Percentiles rank a stretch among this genome's conserved stretches.
These are phyloP conservation scores for Geranium incanum DNA, from an alignment of 441 rosid genomes.

Conservation along the genomic window DNA sequence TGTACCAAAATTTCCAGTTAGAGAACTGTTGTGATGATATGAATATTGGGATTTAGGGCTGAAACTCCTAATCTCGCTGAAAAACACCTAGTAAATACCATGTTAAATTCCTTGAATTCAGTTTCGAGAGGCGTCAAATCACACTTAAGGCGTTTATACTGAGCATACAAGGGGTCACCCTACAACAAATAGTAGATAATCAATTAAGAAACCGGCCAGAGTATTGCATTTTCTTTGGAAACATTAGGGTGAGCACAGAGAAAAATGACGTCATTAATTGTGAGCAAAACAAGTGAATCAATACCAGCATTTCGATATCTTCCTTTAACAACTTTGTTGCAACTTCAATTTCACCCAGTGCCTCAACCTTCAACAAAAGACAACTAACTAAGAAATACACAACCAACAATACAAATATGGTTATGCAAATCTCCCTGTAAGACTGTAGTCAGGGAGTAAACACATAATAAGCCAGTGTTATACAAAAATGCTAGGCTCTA, in stretches of 20 bases:
- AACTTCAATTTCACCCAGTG: slow-evolving; percentile 74
- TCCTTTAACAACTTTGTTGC: slow-evolving; percentile 70
- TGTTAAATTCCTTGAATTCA: slow-evolving; percentile 53
- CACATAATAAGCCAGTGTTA: not conserved
- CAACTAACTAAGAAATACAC: slow-evolving; percentile 24
- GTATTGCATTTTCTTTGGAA: not conserved
- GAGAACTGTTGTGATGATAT: not conserved
- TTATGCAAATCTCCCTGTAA: not conserved
- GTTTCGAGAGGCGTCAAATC: slow-evolving; percentile 53
- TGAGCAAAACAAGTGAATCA: slow-evolving; percentile 11
- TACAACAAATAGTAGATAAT: slow-evolving; percentile 22
- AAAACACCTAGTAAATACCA: slow-evolving; percentile 35
- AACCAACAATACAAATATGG: slow-evolving; percentile 13
- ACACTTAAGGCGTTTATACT: slow-evolving; percentile 61
- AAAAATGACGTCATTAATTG: not conserved
- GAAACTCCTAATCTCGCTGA: not conserved
- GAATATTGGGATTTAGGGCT: not conserved
- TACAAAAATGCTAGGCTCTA: too few species aligned
- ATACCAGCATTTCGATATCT: slow-evolving; percentile 48
- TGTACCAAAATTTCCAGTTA: not conserved
- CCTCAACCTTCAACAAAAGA: slow-evolving; percentile 60
- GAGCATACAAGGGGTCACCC: slow-evolving; percentile 71
- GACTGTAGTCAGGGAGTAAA: slow-evolving; percentile 3
- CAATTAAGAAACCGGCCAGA: slow-evolving; percentile 7
- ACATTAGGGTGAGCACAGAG: not conserved